These are phyloP conservation scores for Stentor coeruleus DNA, from an alignment of 73 alveolate genomes.

Conservation along the genomic window DNA sequence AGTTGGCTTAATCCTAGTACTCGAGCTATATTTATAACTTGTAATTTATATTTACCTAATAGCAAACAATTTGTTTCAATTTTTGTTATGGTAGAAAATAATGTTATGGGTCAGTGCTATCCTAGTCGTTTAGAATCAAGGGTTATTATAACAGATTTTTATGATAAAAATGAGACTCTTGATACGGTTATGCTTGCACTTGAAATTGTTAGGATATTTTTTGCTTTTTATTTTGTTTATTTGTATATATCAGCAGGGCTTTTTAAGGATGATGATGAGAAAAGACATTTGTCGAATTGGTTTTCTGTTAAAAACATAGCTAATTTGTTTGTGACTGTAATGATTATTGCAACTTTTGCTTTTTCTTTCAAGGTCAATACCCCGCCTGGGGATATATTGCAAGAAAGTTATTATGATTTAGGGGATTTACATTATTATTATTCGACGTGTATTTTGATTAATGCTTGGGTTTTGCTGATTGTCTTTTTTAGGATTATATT, in stretches of 20 bases:
- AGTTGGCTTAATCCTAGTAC: background rate
- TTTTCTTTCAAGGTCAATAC: background rate
- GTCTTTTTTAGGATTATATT: background rate
- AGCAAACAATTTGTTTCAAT: background rate
- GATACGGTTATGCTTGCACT: background rate
- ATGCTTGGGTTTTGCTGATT: conserved; percentile 1
- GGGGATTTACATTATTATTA: background rate
- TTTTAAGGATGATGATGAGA: background rate
- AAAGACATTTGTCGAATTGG: background rate
- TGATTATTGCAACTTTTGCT: conserved; percentile 12
- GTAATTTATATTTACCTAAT: background rate
- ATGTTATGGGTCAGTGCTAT: background rate
- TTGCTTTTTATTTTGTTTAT: background rate
- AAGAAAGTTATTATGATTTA: background rate
- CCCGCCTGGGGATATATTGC: background rate
- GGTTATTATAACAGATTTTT: background rate
- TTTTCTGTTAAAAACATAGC: background rate
- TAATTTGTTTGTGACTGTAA: background rate
- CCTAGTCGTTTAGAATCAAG: background rate
- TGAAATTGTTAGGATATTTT: background rate
- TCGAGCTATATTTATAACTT: background rate
- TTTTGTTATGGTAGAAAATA: background rate
- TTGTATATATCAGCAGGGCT: background rate
- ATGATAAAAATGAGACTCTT: background rate
- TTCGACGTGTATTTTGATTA: background rate